Base-by-base conservation (phyloP, 2,329 filamentous ascomycete species). In the Rhynchosporium graminicola region DNA sequence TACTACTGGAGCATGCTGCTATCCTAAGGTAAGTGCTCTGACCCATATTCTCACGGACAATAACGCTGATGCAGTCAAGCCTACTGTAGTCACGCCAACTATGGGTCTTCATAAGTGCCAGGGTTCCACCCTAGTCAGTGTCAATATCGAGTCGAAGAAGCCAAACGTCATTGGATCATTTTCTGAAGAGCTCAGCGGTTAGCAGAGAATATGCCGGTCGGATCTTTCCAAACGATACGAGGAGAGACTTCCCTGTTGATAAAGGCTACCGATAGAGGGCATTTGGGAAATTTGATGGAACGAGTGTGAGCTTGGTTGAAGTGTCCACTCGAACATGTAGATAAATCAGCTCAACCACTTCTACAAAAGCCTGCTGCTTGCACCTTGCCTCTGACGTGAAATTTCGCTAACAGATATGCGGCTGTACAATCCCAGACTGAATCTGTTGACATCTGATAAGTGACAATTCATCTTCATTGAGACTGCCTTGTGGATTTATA, bases 71-170 rank as follows among this genome's bases (percentile, higher is more conserved):
- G 20, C 9, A 33, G 13, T 54, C 33, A 13, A 54, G 51, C 33
- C 51, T 6, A 54, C 36, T 10, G 38, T 54, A 15, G 33, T 54
- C 12, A 54, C 51, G 9, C 51, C 51, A 40, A 54, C 36, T 5
- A 54, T 54, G 51, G 38, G 33, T 3, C 36, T 54, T 29, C 38
- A 54, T 20, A 54, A 54, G 36, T 54, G 51, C 6, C 51, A 54
- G 4, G 51, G 51, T 4, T 54, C 51, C 36, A 40, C 51, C 28
- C 36, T 54, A 15, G 36, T 38, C 36, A 54, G 36, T 15, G 36
- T 54, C n/a, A 20, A 54, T 20, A 20, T 54, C 51, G 51, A 54
- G 26, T 40, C 51, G 3, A 54, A 54, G 51, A 42, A 28, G n/a
- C 51, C 51, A 29, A 20, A 40, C 9, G 36, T 54, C 20, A 9